phyloP scores from a whole-genome alignment of 2,329 filamentous ascomycete species.

The Calonectria pseudoreteaudii region DNA sequence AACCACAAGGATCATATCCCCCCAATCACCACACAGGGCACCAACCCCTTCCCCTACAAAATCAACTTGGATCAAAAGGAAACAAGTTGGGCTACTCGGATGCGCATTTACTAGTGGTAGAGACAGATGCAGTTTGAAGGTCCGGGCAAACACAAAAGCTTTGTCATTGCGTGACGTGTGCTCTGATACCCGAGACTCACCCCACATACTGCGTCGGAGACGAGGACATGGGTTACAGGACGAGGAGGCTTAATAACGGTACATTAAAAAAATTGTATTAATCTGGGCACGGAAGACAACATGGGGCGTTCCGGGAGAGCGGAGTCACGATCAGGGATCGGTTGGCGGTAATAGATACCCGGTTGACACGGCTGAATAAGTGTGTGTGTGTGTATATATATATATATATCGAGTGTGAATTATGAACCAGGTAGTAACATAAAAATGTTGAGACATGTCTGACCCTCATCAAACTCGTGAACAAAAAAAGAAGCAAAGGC shows the following conservation, averaged over 20 bases:
- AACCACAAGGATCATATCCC: constrained; percentile 95
- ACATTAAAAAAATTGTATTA: constrained; percentile 4
- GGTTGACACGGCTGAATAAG: constrained; percentile 25
- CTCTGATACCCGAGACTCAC: neutral
- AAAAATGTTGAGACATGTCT: neutral
- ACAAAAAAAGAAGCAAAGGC: neutral
- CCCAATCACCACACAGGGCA: constrained; percentile 92
- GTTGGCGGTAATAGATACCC: constrained; percentile 39
- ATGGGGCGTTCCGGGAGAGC: constrained; percentile 33
- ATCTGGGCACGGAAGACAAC: constrained; percentile 14
- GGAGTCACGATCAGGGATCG: constrained; percentile 22
- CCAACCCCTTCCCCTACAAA: constrained; percentile 95
- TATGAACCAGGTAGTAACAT: neutral
- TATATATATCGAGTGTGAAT: neutral
- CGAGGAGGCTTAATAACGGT: neutral
- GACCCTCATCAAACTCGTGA: neutral
- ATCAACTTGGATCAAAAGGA: constrained; percentile 89
- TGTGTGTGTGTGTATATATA: too few species aligned
- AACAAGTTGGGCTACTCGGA: constrained; percentile 80
- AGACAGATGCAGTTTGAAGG: neutral
- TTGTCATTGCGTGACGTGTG: neutral
- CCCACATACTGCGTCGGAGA: neutral
- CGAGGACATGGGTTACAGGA: neutral
- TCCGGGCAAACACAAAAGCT: neutral
- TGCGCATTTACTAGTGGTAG: constrained; percentile 74